Conservation (phyloP, 306 rosid genomes). For the Prunus salicina region DNA sequence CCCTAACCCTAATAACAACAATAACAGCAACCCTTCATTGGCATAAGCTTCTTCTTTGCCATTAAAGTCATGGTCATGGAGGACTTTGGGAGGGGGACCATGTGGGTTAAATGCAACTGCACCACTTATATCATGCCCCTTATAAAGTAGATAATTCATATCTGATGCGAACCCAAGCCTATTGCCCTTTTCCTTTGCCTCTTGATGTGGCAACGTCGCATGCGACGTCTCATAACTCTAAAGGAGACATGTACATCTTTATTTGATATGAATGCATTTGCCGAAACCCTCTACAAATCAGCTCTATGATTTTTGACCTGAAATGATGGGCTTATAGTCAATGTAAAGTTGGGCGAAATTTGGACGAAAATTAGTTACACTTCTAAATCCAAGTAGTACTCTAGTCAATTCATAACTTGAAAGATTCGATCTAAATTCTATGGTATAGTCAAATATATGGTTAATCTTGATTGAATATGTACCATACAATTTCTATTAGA, state of each 20-base stretch:
- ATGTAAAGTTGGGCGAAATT: background rate
- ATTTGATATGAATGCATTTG: background rate
- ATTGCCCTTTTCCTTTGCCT: conserved; percentile 35
- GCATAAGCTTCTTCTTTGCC: conserved; percentile 49
- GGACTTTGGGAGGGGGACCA: conserved; percentile 50
- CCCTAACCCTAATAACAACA: conserved; percentile 26
- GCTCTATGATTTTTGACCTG: background rate
- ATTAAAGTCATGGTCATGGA: conserved; percentile 54
- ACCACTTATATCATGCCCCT: conserved; percentile 28
- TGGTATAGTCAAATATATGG: too few species aligned
- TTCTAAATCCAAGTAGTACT: background rate
- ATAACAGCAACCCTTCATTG: conserved; percentile 34
- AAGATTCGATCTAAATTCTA: too few species aligned
- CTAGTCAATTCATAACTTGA: too few species aligned
- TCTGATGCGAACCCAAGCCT: conserved; percentile 41
- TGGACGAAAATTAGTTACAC: background rate
- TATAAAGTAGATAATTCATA: conserved; percentile 39
- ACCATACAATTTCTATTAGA: too few species aligned
- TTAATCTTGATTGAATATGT: too few species aligned
- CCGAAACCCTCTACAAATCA: background rate
- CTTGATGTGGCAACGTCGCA: conserved; percentile 57
- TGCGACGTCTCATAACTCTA: conserved; percentile 57
- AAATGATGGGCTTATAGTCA: background rate
- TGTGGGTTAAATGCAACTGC: conserved; percentile 50
- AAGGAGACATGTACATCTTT: conserved; percentile 18